Evolutionary conservation across 768 basidiomycete genomes (phyloP).

Genomic region (Pholiota conissans): DNA sequence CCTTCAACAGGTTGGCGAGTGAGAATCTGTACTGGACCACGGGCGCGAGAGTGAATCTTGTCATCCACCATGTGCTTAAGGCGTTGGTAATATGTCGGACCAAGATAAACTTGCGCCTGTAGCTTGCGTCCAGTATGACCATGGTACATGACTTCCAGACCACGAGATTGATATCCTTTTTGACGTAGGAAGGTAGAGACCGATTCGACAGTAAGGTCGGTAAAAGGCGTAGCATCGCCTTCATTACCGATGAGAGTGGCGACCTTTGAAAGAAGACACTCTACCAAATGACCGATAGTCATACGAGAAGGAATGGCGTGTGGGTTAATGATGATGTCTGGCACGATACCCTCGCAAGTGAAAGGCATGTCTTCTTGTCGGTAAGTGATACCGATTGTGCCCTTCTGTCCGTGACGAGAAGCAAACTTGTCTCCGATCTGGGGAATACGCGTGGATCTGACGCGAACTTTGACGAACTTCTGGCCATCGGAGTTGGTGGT

Average conservation of each 20-base stretch:
- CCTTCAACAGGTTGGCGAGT: constrained; percentile 98
- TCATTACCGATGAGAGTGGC: constrained; percentile 96
- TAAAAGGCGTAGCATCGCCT: constrained; percentile 98
- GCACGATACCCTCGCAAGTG: constrained; percentile 93
- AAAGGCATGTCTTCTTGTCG: constrained; percentile 99
- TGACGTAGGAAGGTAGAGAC: constrained; percentile 90
- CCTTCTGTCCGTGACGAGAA: constrained; percentile 99
- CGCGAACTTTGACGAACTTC: constrained; percentile 98
- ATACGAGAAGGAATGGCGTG: constrained; percentile 99
- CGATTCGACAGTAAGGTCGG: constrained; percentile 94
- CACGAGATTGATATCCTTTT: constrained; percentile 95
- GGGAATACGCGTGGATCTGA: constrained; percentile 93
- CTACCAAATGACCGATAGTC: constrained; percentile 99
- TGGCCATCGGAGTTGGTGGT: constrained; percentile 96
- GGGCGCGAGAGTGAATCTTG: constrained; percentile 97
- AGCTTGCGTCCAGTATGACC: constrained; percentile 98
- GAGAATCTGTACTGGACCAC: constrained; percentile 97
- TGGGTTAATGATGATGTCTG: constrained; percentile 97
- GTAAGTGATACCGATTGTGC: constrained; percentile 99
- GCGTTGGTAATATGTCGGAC: constrained; percentile 98
- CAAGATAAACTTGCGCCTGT: constrained; percentile 97
- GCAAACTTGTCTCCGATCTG: constrained; percentile 99
- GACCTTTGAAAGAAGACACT: constrained; percentile 94
- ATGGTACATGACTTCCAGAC: constrained; percentile 98
- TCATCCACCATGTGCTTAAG: constrained; percentile 99